Evolutionary conservation across 371 early-diverging fungal species (phyloP).

Genomic region (Conidiobolus incongruus): DNA sequence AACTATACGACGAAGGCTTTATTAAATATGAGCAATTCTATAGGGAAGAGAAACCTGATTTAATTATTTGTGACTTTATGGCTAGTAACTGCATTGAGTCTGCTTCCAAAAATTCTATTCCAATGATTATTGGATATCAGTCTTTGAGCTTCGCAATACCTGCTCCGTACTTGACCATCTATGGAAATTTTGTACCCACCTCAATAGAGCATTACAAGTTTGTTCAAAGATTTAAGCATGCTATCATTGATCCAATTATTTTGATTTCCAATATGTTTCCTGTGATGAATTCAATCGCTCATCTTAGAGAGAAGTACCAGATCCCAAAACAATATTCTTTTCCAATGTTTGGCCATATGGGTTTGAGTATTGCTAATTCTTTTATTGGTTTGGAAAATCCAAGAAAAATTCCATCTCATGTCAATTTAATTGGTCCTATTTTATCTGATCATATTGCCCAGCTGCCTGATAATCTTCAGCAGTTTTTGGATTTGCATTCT

Average conservation of each 20-base stretch:
- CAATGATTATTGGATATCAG: neutral
- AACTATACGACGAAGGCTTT: too few relatives aligned
- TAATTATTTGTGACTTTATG: neutral
- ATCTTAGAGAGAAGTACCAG: neutral
- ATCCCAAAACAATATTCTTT: neutral
- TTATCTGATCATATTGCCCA: neutral
- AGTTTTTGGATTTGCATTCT: neutral
- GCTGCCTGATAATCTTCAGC: neutral
- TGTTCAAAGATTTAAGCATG: neutral
- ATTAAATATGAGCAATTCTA: too few relatives aligned
- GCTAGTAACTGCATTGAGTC: neutral
- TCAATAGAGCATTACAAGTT: neutral
- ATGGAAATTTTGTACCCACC: neutral
- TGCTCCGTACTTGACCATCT: neutral
- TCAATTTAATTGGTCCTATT: constrained; percentile 2
- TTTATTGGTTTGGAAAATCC: constrained; percentile 1
- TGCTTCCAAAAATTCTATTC: neutral
- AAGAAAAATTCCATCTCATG: neutral
- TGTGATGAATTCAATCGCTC: neutral
- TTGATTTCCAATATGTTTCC: neutral
- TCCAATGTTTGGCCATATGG: neutral
- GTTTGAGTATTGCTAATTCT: neutral
- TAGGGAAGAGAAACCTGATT: neutral
- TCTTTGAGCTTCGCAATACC: neutral
- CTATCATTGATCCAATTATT: neutral